Base-by-base conservation (phyloP, 1,284 basidiomycete genomes). In the Marasmius sp. region DNA sequence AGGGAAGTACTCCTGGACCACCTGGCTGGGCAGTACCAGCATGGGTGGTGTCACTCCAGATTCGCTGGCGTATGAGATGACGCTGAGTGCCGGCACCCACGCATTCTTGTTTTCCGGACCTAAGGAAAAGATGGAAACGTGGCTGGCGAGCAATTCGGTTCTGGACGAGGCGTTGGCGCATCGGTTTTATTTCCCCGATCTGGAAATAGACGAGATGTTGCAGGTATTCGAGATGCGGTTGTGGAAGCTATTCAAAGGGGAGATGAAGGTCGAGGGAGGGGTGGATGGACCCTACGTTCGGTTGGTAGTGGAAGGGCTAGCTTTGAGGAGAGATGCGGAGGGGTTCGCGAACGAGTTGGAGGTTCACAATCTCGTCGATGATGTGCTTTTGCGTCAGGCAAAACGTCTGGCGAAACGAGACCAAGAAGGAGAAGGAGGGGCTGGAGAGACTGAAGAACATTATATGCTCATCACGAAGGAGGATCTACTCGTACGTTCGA, bases 71-170 rank as follows among this genome's bases (percentile, higher is more conserved):
- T 85, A 85, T 0, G 86, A 89, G 70, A 89, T 89, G 85, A 86
- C 89, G 66, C 88, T 89, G 69, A 78, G 80, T 33, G 77, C 85
- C 4, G 88, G 86, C 7, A 83, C 75, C 12, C 66, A 88, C 16
- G 84, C 88, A 3, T 90, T 89, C 72, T 84, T 90, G 64, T 74
- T 90, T 6, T 88, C 88, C 0, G 87, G 87, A 0, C 89, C 89
- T 69, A 82, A 76, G 70, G 85, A 81, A 60, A 76, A 90, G 70
- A 89, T 90, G 88, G 88, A 90, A 65, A 84, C 78, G 60, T 90
- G 89, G 72, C 89, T 90, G 64, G 85, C 88, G 61, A 86, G 88
- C 67, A 90, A 90, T 64, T 86, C 88, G 5, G 88, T 88, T 4
- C 62, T 90, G 7, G 72, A 1, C 88, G 87, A 70, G 84, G 88